Evolutionary conservation across 352 stramenopile species (phyloP), one percentile per base, ranked within the genome.

Genomic region (Proteromonas lacertae): DNA sequence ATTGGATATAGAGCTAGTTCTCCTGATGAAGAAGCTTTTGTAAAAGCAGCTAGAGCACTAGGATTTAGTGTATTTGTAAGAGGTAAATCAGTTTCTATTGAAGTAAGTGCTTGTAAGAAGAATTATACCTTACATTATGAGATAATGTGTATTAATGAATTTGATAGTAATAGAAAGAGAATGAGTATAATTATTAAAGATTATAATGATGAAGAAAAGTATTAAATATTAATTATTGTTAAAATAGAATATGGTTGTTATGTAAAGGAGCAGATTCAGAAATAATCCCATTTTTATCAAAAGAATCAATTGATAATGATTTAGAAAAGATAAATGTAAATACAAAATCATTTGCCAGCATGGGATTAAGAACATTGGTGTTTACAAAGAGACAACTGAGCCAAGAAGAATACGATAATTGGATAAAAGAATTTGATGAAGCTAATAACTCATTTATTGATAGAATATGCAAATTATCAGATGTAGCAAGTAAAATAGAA

Each of bases 141-240:
- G 38, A 69, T 93, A 39, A 51, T 94, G 35, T 82, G 86, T 32
- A 63, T 93, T 3, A 78, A 94, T 33, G 82, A 93, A 49, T 97
- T 97, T 57, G 87, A 92, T 51, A 90, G 72, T 35, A 67, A 91
- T 35, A 59, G 87, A 7, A 98, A 98, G 55, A 58, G 87, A 38
- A 96, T 96, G 83, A 92, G 72, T 14, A 70, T 96, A 22, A 57
- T 98, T 23, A 67, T 92, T 22, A 59, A 74, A 19, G 56, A 35
- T 31, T 18, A 52, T 40, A 18, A 47, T 48, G 45, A 25, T 33
- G 26, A 31, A 31, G n/a, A n/a, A n/a, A 31, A 13, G 13, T 31
- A 13, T 13, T 31, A 31, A 13, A 13, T 13, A 13, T 13, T n/a
- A n/a, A 71, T 20, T 56, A 56, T 25, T 18, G 14, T 3, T 32